phyloP scores from a whole-genome alignment of 352 stramenopile genomes.

The Globisporangium middletonii region DNA sequence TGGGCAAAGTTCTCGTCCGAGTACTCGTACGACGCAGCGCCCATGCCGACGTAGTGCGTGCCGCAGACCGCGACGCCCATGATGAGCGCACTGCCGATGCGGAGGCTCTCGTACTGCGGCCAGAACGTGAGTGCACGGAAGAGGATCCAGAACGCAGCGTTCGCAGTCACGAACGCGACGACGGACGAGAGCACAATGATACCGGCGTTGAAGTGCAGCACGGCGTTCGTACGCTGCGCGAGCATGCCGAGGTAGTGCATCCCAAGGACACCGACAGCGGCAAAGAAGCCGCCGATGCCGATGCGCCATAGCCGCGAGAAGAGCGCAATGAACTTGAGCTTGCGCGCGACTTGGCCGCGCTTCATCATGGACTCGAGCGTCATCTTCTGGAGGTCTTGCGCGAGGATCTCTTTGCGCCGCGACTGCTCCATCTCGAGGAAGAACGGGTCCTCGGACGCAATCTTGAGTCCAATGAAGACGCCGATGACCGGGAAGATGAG shows the following conservation, averaged over 20 bases:
- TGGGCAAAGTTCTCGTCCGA: conserved; percentile 22
- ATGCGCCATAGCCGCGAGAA: conserved; percentile 57
- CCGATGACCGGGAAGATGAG: conserved; percentile 46
- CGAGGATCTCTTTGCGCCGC: conserved; percentile 22
- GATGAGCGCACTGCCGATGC: conserved; percentile 43
- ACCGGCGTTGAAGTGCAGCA: conserved; percentile 32
- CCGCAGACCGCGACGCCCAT: conserved; percentile 65
- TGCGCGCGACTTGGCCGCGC: conserved; percentile 31
- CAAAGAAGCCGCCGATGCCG: conserved; percentile 37
- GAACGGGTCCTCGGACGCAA: conserved; percentile 54
- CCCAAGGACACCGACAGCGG: conserved; percentile 50
- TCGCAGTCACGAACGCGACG: conserved; percentile 54
- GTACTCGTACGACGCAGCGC: conserved; percentile 31
- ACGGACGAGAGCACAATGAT: conserved; percentile 40
- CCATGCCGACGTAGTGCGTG: conserved; percentile 57
- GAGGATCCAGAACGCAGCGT: conserved; percentile 62
- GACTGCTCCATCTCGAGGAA: conserved; percentile 56
- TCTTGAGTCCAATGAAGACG: conserved; percentile 47
- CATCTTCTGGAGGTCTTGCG: conserved; percentile 31
- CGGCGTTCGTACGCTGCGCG: conserved; percentile 37
- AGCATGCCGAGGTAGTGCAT: conserved; percentile 81
- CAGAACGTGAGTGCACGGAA: conserved; percentile 65
- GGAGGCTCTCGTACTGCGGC: conserved; percentile 41
- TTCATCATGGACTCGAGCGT: conserved; percentile 43
- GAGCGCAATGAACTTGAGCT: conserved; percentile 52